These are phyloP conservation scores for Sambucus nigra DNA, from an alignment of 129 eudicot genomes.

Conservation along the genomic window DNA sequence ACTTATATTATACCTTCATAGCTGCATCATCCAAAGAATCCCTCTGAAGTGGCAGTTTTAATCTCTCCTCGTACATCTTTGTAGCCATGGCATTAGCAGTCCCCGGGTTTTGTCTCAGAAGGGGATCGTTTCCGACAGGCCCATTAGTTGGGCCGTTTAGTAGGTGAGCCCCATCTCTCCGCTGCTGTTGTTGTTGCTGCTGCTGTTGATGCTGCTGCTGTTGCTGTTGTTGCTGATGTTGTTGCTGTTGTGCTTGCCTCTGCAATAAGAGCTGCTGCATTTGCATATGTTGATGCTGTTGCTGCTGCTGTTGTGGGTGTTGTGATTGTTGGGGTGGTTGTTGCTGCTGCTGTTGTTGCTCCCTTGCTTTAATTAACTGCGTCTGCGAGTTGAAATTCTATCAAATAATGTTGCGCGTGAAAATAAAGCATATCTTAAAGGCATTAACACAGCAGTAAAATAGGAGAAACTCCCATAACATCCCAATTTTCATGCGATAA, in stretches of 20 bases:
- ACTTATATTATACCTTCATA: conserved; percentile 73
- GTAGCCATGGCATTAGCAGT: conserved; percentile 82
- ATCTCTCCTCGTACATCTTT: conserved; percentile 84
- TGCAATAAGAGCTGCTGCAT: conserved; percentile 63
- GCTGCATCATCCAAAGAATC: conserved; percentile 68
- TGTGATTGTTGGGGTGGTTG: conserved; percentile 50
- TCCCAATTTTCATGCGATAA: no score
- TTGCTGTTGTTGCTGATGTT: conserved; percentile 50
- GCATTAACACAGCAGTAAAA: no score
- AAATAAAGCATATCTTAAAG: no score
- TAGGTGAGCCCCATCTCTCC: conserved; percentile 79
- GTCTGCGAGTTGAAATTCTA: conserved; percentile 38
- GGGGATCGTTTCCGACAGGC: conserved; percentile 72
- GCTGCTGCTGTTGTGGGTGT: conserved; percentile 66
- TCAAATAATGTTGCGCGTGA: not conserved
- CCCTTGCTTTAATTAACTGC: conserved; percentile 80
- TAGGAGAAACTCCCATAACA: no score
- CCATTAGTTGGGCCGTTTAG: conserved; percentile 78
- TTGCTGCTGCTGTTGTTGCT: conserved; percentile 82
- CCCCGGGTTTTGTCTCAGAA: conserved; percentile 74
- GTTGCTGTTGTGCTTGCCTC: conserved; percentile 59
- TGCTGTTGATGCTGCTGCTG: conserved; percentile 53
- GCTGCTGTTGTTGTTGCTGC: conserved; percentile 69
- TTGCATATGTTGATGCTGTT: conserved; percentile 55
- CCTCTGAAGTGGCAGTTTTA: conserved; percentile 56